phyloP scores from a whole-genome alignment of 495 filamentous ascomycete species.

The Penicillium simplicissimum region DNA sequence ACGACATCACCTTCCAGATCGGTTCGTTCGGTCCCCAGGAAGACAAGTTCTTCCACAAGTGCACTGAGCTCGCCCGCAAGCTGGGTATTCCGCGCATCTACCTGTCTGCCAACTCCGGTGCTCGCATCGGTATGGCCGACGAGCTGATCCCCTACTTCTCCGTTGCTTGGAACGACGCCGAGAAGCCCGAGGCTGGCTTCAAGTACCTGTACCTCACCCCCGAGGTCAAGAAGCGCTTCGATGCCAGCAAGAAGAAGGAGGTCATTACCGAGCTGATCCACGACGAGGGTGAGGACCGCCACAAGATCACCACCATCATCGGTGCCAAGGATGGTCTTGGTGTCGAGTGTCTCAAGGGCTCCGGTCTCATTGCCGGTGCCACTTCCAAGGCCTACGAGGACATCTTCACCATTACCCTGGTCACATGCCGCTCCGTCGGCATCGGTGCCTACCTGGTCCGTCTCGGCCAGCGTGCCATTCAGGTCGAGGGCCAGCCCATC shows the following conservation, averaged over 20 bases:
- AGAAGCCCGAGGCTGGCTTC: constrained; percentile 87
- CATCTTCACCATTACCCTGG: constrained; percentile 97
- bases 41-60: constrained; percentile 99
- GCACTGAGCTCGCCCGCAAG: constrained; percentile 90
- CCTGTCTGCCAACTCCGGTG: constrained; percentile 98
- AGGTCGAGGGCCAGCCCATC: constrained; percentile 98
- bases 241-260: constrained; percentile 73
- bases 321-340: constrained; percentile 95
- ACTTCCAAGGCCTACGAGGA: constrained; percentile 97
- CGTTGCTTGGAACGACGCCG: constrained; percentile 90
- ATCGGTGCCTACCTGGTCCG: constrained; percentile 98
- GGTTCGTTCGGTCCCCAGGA: constrained; percentile 95
- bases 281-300: constrained; percentile 85
- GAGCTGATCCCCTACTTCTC: constrained; percentile 96
- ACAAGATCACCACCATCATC: constrained; percentile 93
- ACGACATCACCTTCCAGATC: constrained; percentile 99
- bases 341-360: constrained; percentile 96
- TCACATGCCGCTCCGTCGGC: constrained; percentile 96
- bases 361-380: constrained; percentile 95
- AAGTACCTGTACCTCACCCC: constrained; percentile 96
- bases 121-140: constrained; percentile 93
- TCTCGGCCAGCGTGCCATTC: constrained; percentile 95
- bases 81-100: constrained; percentile 96
- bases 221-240: constrained; percentile 83
- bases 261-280: constrained; percentile 86